Evolutionary conservation across 1,284 basidiomycete species (phyloP), one percentile per base, ranked within the genome.

Genomic region (Irpex lacteus): DNA sequence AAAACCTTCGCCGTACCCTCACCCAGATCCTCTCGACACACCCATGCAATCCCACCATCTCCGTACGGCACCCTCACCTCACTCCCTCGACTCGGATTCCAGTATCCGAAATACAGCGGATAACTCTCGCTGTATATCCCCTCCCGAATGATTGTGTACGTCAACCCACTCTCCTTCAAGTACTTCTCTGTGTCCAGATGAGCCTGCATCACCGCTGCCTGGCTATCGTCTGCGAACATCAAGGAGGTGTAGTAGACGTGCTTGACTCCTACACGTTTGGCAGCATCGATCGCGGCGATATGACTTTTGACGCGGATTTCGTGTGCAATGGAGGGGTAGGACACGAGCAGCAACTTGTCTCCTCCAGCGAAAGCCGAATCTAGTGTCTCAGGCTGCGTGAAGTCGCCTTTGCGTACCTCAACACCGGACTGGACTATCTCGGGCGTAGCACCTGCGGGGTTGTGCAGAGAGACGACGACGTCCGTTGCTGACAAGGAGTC

Each of bases 101-200:
- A 74, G 57, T 71, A 72, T 15, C 76, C 77, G 34, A 79, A 69
- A 64, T 78, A 78, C 32, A 78, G 68, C 61, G 76, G 74, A 54
- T 68, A 78, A 60, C 74, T 75, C 70, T 78, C 77, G 66, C 71
- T 74, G 62, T 80, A 79, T 36, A 79, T 75, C 5, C 78, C 79
- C 67, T 80, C 77, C 32, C 78, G 65, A 32, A 80, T 67, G 59
- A 77, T 73, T 21, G 77, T 77, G 60, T 75, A 79, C 66, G 69
- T 71, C 38, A 79, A 50, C 36, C 78, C 77, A 65, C 73, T 74
- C 63, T 70, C 56, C 67, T 72, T 73, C n/a, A 81, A 66, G 60
- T 78, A 75, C 53, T 59, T 60, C 68, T 80, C 78, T 26, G 77
- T 78, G 58, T 72, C 73, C 44, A 75, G 60, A 66, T 80, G 78